These are phyloP conservation scores for Xanthoparmelia taractica DNA, from an alignment of 495 filamentous ascomycete species.

Conservation along the genomic window DNA sequence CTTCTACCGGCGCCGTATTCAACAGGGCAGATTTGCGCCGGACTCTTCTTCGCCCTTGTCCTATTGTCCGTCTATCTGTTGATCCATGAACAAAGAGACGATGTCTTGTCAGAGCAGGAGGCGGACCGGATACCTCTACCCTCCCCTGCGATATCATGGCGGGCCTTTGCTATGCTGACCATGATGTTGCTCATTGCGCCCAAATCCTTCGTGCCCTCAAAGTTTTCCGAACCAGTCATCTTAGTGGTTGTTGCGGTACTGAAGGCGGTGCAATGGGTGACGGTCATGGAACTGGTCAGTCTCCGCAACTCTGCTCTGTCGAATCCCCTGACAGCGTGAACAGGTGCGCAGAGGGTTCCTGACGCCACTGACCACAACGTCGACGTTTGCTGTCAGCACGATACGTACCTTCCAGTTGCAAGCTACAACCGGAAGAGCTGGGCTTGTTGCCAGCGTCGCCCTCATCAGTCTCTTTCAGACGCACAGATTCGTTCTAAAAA, in stretches of 20 bases:
- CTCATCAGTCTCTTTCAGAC: slow-evolving; percentile 8
- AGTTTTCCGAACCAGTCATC: neutral
- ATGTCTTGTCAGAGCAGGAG: neutral
- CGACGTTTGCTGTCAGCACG: slow-evolving; percentile 2
- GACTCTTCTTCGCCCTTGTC: neutral
- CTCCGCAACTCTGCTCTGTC: neutral
- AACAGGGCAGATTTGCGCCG: neutral
- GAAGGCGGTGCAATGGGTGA: neutral
- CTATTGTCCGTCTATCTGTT: neutral
- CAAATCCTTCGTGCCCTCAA: neutral
- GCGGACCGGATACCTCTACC: slow-evolving; percentile 1
- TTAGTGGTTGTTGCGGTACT: neutral
- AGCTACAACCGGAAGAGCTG: neutral
- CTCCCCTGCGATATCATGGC: slow-evolving; percentile 6
- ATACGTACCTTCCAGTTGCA: slow-evolving; percentile 6
- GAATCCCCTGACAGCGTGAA: neutral
- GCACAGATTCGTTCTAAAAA: slow-evolving; percentile 4
- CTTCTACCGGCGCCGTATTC: slow-evolving; percentile 8
- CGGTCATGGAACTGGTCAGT: slow-evolving; percentile 1
- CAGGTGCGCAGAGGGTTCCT: slow-evolving; percentile 1
- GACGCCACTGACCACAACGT: neutral
- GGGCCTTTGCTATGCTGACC: neutral
- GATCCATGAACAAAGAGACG: slow-evolving; percentile 2
- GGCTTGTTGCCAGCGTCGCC: slow-evolving; percentile 5
- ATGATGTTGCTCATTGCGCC: neutral